phyloP scores from a whole-genome alignment of 2,329 filamentous ascomycete genomes.

The Fusarium buharicum region DNA sequence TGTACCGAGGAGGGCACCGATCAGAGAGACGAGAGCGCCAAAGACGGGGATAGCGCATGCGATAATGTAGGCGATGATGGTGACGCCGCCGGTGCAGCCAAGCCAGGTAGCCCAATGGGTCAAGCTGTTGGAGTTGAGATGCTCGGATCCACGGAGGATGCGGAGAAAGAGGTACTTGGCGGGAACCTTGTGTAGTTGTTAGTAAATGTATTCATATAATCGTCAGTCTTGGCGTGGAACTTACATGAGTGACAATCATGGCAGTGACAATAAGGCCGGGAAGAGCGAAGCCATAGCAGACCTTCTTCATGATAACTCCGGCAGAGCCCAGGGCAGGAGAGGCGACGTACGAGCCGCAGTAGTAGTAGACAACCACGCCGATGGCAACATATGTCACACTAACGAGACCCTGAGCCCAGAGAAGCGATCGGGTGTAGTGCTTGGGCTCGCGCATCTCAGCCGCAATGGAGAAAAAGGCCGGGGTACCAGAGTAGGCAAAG shows the following conservation, averaged over 20 bases:
- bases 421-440: slow-evolving; percentile 44
- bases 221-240: background rate
- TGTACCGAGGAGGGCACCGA: slow-evolving; percentile 33
- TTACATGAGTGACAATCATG: slow-evolving; percentile 46
- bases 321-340: slow-evolving; percentile 60
- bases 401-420: slow-evolving; percentile 44
- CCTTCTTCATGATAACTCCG: slow-evolving; percentile 54
- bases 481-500: slow-evolving; percentile 53
- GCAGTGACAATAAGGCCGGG: slow-evolving; percentile 46
- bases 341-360: slow-evolving; percentile 57
- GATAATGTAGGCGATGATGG: slow-evolving; percentile 30
- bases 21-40: slow-evolving; percentile 28
- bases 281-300: slow-evolving; percentile 55
- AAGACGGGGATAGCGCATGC: slow-evolving; percentile 34
- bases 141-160: slow-evolving; percentile 44
- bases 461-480: slow-evolving; percentile 49
- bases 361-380: slow-evolving; percentile 57
- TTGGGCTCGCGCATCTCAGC: slow-evolving; percentile 50
- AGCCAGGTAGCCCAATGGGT: slow-evolving; percentile 48
- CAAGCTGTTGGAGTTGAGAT: slow-evolving; percentile 43
- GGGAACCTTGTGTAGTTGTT: slow-evolving; percentile 16
- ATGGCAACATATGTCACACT: slow-evolving; percentile 50
- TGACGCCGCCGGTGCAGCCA: slow-evolving; percentile 22
- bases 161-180: slow-evolving; percentile 48
- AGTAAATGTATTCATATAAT: background rate